Evolutionary conservation across 345 rosid species (phyloP).

Genomic region (Pistacia integerrima): DNA sequence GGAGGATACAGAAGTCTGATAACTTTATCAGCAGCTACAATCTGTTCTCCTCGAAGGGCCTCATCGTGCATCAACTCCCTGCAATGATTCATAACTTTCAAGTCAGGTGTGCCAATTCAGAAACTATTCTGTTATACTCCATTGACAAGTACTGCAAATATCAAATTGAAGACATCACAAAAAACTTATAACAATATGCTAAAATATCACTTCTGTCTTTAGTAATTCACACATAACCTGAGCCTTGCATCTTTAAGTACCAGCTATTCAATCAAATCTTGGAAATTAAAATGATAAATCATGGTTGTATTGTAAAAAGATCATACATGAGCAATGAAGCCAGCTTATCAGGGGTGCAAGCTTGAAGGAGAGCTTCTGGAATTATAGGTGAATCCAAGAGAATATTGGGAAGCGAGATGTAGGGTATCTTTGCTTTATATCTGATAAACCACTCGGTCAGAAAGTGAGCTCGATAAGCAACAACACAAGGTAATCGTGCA

Average conservation of each 20-base stretch:
- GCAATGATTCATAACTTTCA: constrained; percentile 25
- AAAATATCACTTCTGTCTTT: neutral
- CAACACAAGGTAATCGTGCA: constrained; percentile 75
- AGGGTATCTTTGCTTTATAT: constrained; percentile 81
- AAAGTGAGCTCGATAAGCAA: constrained; percentile 82
- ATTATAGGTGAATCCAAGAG: constrained; percentile 68
- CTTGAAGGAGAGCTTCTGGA: constrained; percentile 82
- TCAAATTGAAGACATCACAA: neutral
- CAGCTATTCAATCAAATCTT: neutral
- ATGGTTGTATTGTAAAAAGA: neutral
- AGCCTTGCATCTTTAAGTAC: neutral
- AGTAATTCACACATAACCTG: neutral
- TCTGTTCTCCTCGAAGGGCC: constrained; percentile 52
- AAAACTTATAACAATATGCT: neutral
- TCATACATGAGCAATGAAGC: constrained; percentile 61
- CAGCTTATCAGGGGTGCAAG: constrained; percentile 67
- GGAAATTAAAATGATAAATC: neutral
- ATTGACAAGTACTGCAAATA: neutral
- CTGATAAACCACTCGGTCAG: constrained; percentile 74
- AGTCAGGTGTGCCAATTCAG: neutral
- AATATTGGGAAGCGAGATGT: constrained; percentile 88
- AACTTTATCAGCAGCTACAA: constrained; percentile 60
- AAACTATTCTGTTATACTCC: neutral
- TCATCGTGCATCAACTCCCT: constrained; percentile 59
- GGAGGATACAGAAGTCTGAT: constrained; percentile 57